Evolutionary conservation across 1,139 yeast species (phyloP), one percentile per base, ranked within the genome.

Genomic region (Debaryomycetaceae sp.): DNA sequence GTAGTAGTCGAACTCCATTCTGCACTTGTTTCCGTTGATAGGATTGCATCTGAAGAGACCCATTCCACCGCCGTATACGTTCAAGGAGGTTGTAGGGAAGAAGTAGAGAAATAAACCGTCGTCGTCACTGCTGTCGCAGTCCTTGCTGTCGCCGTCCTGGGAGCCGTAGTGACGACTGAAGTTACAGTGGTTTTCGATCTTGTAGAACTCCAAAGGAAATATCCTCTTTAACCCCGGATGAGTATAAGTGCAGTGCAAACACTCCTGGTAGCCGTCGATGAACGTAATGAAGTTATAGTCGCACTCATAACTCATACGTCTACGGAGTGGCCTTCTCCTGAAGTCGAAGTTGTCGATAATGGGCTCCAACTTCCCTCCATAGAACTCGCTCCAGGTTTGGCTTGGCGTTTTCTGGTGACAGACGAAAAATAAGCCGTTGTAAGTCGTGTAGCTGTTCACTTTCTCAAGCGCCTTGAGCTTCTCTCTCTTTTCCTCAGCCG

Each of bases 1-100:
- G 37, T 45, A 57, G 39, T 56, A 57, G 39, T 57, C 61, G 42
- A 57, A 56, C 44, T 57, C 60, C 58, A 55, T 57, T 27, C 60
- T 48, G 9, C 52, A 47, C 33, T 44, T 55, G 42, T 47, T 47
- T 2, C 55, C 60, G 24, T 43, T 45, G 34, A 56, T 44, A 9
- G 61, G 61, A 41, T 48, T 45, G 33, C 53, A 49, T 34, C 61
- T 51, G 46, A 57, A 57, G 31, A 53, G 44, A n/a, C 60, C 55
- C 49, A 55, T 48, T 5, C 61, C 61, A 31, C 61, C 60, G 11
- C 55, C 58, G 39, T 57, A 57, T 20, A 45, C 36, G 42, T 56
- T 57, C 39, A 38, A 38, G 20, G 40, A 6, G 17, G 27, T n/a
- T 2, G 27, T 31, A 27, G 40, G 40, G 13, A 38, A 38, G 34